These are phyloP conservation scores for Brassica incana DNA, from an alignment of 345 rosid genomes.

Conservation along the genomic window DNA sequence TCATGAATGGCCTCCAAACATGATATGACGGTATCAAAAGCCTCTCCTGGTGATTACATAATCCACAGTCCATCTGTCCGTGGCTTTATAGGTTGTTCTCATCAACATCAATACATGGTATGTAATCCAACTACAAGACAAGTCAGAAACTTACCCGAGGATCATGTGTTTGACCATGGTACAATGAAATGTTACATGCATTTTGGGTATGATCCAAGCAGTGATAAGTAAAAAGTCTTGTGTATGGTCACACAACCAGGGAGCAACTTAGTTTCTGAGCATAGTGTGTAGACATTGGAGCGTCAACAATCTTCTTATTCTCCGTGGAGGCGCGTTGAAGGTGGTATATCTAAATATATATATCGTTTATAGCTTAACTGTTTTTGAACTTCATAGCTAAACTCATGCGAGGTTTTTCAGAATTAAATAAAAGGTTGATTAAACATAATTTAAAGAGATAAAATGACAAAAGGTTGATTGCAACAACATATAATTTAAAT, in stretches of 20 bases:
- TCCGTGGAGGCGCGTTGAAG: background rate
- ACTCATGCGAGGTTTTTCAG: no score
- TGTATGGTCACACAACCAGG: background rate
- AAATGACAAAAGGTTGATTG: no score
- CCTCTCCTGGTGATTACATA: background rate
- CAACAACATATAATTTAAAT: background rate
- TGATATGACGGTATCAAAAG: background rate
- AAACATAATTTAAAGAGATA: no score
- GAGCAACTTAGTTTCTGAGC: background rate
- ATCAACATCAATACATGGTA: constrained; percentile 5
- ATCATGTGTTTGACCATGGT: background rate
- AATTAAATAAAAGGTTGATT: no score
- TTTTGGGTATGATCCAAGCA: constrained; percentile 7
- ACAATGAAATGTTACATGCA: background rate
- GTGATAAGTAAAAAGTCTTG: constrained; percentile 1
- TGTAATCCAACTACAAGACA: constrained; percentile 13
- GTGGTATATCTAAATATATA: background rate
- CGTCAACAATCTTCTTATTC: constrained; percentile 6
- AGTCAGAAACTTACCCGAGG: background rate
- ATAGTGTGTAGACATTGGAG: constrained; percentile 2
- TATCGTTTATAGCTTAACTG: no score
- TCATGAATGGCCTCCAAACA: background rate
- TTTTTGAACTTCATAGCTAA: no score
- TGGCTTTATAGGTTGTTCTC: background rate
- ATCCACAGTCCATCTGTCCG: background rate